Percentiles rank a stretch among this genome's conserved stretches.
Evolutionary conservation across 352 stramenopile species (phyloP).

Genomic region (Phytophthora pluvialis): DNA sequence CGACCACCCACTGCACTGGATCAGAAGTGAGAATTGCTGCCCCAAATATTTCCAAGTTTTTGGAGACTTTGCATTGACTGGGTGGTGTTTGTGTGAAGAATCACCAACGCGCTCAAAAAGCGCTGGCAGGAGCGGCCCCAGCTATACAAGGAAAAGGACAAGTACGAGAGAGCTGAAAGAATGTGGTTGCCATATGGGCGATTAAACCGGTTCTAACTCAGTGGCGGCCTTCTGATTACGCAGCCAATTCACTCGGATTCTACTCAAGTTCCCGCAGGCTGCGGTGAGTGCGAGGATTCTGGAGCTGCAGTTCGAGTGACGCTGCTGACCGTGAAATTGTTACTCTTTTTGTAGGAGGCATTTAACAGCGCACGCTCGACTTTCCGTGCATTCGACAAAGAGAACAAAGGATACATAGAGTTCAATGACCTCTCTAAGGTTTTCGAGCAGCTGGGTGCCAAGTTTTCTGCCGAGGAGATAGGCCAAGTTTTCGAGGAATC

Average conservation of each 20-base stretch:
- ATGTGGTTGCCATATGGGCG: neutral
- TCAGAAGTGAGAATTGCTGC: slow-evolving; percentile 56
- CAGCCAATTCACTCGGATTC: slow-evolving; percentile 81
- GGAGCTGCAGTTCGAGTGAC: neutral
- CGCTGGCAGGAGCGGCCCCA: slow-evolving; percentile 63
- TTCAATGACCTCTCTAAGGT: slow-evolving; percentile 73
- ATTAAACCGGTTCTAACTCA: neutral
- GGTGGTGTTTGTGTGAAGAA: slow-evolving; percentile 38
- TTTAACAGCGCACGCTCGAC: slow-evolving; percentile 84
- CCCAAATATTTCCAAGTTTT: no score
- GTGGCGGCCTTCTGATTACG: neutral
- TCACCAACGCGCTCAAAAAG: slow-evolving; percentile 80
- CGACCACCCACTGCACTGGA: slow-evolving; percentile 56
- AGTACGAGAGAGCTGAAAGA: slow-evolving; percentile 33
- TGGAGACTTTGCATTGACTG: slow-evolving; percentile 1
- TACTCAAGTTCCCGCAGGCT: slow-evolving; percentile 80
- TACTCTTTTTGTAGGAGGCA: slow-evolving; percentile 40
- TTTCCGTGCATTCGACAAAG: slow-evolving; percentile 70
- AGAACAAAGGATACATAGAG: slow-evolving; percentile 77
- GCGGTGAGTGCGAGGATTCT: slow-evolving; percentile 33
- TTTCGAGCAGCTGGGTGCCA: slow-evolving; percentile 79
- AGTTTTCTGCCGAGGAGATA: slow-evolving; percentile 78
- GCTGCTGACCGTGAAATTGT: neutral
- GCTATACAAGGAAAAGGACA: slow-evolving; percentile 53
- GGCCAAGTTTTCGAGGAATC: slow-evolving; percentile 81